Percentiles rank a stretch among this genome's conserved stretches.
These are phyloP conservation scores for Podaxis sp. DNA, from an alignment of 768 basidiomycete species.

Conservation along the genomic window DNA sequence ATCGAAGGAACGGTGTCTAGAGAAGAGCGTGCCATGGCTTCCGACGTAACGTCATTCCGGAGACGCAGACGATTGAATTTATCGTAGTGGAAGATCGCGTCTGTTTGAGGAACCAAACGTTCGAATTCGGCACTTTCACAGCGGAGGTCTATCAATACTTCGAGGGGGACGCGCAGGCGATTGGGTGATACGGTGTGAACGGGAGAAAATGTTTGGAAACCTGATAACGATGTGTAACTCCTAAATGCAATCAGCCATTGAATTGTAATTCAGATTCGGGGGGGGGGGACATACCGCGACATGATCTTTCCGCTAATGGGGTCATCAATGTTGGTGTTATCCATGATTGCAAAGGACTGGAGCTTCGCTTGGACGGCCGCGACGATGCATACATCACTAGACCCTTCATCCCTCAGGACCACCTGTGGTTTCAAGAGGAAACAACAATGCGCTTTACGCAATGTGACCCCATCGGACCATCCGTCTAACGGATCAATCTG, in stretches of 20 bases:
- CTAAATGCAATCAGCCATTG: conserved; percentile 32
- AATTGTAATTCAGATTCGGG: neutral
- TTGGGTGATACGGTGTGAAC: conserved; percentile 36
- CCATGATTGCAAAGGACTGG: conserved; percentile 79
- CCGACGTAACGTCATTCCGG: conserved; percentile 65
- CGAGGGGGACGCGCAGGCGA: conserved; percentile 74
- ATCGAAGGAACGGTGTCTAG: conserved; percentile 30
- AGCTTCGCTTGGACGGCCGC: conserved; percentile 80
- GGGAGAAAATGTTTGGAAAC: conserved; percentile 88
- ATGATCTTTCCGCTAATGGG: conserved; percentile 83
- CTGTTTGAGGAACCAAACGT: conserved; percentile 85
- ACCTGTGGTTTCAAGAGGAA: conserved; percentile 92
- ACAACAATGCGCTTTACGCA: conserved; percentile 74
- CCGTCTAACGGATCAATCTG: conserved; percentile 61
- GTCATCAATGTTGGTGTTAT: conserved; percentile 75
- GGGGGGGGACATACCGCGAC: conserved; percentile 55
- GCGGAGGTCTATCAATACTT: conserved; percentile 82
- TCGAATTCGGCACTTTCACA: conserved; percentile 84
- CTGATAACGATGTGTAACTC: conserved; percentile 74
- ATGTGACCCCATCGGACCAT: conserved; percentile 69
- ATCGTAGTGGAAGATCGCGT: conserved; percentile 85
- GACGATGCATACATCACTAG: conserved; percentile 60
- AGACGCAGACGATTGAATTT: conserved; percentile 91
- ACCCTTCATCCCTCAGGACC: conserved; percentile 61
- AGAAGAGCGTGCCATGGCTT: conserved; percentile 32